Evolutionary conservation across 2,329 filamentous ascomycete species (phyloP).

Genomic region (Fusarium lateritium): DNA sequence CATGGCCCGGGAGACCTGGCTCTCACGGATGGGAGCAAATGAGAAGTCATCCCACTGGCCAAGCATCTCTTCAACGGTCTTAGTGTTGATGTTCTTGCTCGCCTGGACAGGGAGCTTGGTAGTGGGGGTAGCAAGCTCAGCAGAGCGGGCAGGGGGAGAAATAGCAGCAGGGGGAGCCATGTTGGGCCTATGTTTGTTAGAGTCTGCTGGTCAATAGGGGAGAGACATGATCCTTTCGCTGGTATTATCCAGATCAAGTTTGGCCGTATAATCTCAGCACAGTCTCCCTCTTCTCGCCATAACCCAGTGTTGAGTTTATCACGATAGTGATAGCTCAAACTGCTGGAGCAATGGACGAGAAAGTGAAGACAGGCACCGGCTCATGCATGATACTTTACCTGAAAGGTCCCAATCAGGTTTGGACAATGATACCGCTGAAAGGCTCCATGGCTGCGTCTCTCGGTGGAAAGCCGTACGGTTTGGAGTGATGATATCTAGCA

Average conservation of each 20-base stretch:
- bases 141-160: conserved; percentile 68
- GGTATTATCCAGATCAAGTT: conserved; percentile 99
- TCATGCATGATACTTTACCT: conserved; percentile 70
- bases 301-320: neutral
- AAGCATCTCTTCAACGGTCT: conserved; percentile 64
- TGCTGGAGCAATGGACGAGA: neutral
- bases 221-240: conserved; percentile 99
- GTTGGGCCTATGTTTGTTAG: conserved; percentile 51
- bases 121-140: conserved; percentile 57
- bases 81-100: conserved; percentile 51
- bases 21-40: conserved; percentile 91
- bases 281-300: conserved; percentile 35
- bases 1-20: conserved; percentile 93
- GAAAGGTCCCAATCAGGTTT: conserved; percentile 55
- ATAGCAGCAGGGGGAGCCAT: conserved; percentile 82
- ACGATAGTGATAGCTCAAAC: neutral
- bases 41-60: conserved; percentile 86
- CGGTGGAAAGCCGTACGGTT: conserved; percentile 48
- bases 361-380: conserved; percentile 67
- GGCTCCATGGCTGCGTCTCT: conserved; percentile 52
- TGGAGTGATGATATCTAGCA: conserved; percentile 43
- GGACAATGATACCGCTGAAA: conserved; percentile 57
- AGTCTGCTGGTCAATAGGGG: conserved; percentile 53
- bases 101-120: conserved; percentile 41
- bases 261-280: conserved; percentile 90